Conservation (phyloP, 768 basidiomycete species). For the Phlegmacium glaucopus region DNA sequence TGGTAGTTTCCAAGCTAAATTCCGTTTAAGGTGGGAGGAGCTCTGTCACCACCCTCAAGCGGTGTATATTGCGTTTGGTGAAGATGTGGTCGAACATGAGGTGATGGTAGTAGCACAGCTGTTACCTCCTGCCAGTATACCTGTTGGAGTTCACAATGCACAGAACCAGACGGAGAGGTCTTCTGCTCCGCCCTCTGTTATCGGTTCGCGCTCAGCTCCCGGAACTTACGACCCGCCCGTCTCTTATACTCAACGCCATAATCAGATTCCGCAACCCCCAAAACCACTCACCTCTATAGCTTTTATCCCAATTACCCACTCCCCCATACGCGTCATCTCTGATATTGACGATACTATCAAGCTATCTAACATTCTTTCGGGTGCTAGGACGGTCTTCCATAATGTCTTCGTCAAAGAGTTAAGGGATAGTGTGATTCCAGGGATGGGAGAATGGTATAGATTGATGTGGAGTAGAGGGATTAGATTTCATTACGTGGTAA, state of each 20-base stretch:
- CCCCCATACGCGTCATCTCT: slow-evolving; percentile 76
- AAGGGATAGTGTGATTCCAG: slow-evolving; percentile 73
- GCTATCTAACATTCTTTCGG: slow-evolving; percentile 68
- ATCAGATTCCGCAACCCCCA: slow-evolving; percentile 1
- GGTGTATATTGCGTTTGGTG: slow-evolving; percentile 55
- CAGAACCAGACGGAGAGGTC: not conserved
- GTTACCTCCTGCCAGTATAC: slow-evolving; percentile 25
- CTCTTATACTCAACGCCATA: not conserved
- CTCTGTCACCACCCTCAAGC: slow-evolving; percentile 60
- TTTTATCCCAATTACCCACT: slow-evolving; percentile 52
- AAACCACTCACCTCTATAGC: slow-evolving; percentile 25
- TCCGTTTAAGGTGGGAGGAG: slow-evolving; percentile 66
- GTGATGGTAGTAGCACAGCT: slow-evolving; percentile 54
- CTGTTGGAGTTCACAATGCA: not conserved
- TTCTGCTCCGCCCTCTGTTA: slow-evolving; percentile 7
- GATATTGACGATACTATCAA: slow-evolving; percentile 96
- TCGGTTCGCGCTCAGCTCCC: slow-evolving; percentile 1
- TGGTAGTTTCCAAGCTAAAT: slow-evolving; percentile 68
- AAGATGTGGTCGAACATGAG: slow-evolving; percentile 48
- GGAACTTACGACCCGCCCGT: slow-evolving; percentile 2
- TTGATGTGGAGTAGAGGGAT: slow-evolving; percentile 68
- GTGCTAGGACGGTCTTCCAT: slow-evolving; percentile 79
- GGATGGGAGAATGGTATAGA: slow-evolving; percentile 79
- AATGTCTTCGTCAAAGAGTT: slow-evolving; percentile 91
- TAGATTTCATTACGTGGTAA: slow-evolving; percentile 85